Evolutionary conservation across 2,329 filamentous ascomycete genomes (phyloP), one percentile per base, ranked within the genome.

Genomic region (Botryotinia calthae): DNA sequence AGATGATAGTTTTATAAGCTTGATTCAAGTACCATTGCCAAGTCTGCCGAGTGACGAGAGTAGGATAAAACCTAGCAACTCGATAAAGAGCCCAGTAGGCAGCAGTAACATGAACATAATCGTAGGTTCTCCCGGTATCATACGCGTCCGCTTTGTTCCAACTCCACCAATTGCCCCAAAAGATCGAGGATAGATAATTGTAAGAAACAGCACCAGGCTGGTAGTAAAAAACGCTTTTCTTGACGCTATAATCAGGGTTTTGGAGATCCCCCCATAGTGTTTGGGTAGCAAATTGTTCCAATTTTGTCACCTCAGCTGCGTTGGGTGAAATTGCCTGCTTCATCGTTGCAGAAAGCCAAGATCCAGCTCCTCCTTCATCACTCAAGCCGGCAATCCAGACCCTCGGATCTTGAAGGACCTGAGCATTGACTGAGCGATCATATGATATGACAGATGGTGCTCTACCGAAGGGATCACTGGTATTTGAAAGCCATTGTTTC

Each of bases 341-440:
- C 81, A 87, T 84, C 2, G 84, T 81, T 0, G 86, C 85, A 0
- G 87, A 86, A 0, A 89, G 83, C 74, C 85, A 89, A 0, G 87
- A 85, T 1, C 87, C 87, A 0, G 86, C 85, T 1, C 88, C 88
- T 0, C 83, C 88, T 79, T 90, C 88, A 72, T 90, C 88, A 72
- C 87, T 89, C 0, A 90, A 82, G 0, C 88, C 88, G 0, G 87
- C 84, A 7, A 90, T 85, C 88, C 88, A 90, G 10, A 84, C 87
- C 1, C 88, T 83, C 1, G 82, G 72, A 48, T 87, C 85, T 68
- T 86, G 85, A 44, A 81, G 79, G 4, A 87, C 84, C 37, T 83
- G 82, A 12, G 81, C 75, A 9, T 79, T 78, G 4, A 75, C 83
- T 79, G 84, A 87, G 77, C 81, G 85, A 76, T 90, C 87, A 74